phyloP scores from a whole-genome alignment of 257 asterid species.

The Verbascum thapsus region DNA sequence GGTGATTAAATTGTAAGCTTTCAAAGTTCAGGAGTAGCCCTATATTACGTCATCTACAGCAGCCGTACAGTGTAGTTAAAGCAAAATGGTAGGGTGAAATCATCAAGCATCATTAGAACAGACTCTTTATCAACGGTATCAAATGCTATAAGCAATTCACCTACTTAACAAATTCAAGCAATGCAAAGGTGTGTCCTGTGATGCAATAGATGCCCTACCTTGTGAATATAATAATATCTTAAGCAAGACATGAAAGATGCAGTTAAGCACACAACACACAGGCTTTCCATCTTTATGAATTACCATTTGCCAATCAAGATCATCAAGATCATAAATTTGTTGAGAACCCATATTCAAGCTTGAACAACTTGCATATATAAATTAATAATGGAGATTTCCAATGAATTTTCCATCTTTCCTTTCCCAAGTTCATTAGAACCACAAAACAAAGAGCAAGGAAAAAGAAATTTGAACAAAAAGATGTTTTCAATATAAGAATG shows the following conservation, averaged over 20 bases:
- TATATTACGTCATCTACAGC: too few relatives aligned
- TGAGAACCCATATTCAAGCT: slow-evolving; percentile 5
- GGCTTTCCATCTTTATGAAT: background rate
- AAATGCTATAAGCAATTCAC: background rate
- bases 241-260: background rate
- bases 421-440: slow-evolving; percentile 1
- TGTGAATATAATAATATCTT: background rate
- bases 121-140: background rate
- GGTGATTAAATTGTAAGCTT: slow-evolving; percentile 7
- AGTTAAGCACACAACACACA: too few relatives aligned
- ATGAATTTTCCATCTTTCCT: background rate
- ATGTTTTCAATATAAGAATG: background rate
- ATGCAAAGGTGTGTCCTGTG: slow-evolving; percentile 8
- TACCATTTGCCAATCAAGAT: background rate
- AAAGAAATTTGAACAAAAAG: background rate
- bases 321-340: background rate
- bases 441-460: background rate
- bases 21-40: background rate
- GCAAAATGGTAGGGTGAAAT: background rate
- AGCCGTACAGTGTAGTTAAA: background rate
- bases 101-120: too few relatives aligned
- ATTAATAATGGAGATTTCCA: slow-evolving; percentile 1
- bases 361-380: slow-evolving; percentile 14
- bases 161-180: slow-evolving; percentile 1
- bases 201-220: background rate